These are phyloP conservation scores for Ambrosiella beaveri DNA, from an alignment of 2,329 filamentous ascomycete genomes.

Conservation along the genomic window DNA sequence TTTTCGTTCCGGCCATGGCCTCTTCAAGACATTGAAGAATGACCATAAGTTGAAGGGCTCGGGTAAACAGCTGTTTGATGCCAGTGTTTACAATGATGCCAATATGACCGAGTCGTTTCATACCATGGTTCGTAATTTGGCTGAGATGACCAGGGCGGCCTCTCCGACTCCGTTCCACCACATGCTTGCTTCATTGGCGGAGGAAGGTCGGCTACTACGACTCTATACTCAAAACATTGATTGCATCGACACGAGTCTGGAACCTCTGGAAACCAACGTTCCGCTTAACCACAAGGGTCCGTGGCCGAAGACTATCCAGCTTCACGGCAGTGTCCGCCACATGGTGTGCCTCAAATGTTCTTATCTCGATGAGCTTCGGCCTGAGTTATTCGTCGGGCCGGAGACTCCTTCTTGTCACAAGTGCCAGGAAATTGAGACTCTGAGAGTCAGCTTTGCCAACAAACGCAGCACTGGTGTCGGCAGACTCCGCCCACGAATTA, in stretches of 20 bases:
- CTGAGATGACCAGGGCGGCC: conserved; percentile 58
- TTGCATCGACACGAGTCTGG: conserved; percentile 72
- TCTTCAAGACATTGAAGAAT: conserved; percentile 70
- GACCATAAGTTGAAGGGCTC: conserved; percentile 80
- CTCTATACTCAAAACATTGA: conserved; percentile 97
- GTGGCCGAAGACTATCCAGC: conserved; percentile 84
- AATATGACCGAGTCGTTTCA: conserved; percentile 81
- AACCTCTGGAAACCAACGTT: conserved; percentile 61
- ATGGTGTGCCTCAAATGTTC: conserved; percentile 96
- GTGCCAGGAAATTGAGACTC: conserved; percentile 57
- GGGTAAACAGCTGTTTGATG: conserved; percentile 91
- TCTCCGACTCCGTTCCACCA: conserved; percentile 83
- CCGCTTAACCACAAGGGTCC: conserved; percentile 70
- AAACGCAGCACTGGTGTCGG: conserved; percentile 91
- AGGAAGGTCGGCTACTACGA: conserved; percentile 71
- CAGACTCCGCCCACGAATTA: conserved; percentile 75
- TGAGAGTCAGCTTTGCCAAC: conserved; percentile 58
- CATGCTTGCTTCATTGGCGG: conserved; percentile 73
- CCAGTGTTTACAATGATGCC: conserved; percentile 90
- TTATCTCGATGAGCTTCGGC: conserved; percentile 57
- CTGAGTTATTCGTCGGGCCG: conserved; percentile 65
- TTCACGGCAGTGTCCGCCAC: conserved; percentile 84
- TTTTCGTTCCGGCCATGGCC: conserved; percentile 77
- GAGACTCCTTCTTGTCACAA: conserved; percentile 62
- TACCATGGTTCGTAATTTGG: conserved; percentile 83